Base-by-base conservation (phyloP, 768 basidiomycete species). In the Chalciporus chontae region DNA sequence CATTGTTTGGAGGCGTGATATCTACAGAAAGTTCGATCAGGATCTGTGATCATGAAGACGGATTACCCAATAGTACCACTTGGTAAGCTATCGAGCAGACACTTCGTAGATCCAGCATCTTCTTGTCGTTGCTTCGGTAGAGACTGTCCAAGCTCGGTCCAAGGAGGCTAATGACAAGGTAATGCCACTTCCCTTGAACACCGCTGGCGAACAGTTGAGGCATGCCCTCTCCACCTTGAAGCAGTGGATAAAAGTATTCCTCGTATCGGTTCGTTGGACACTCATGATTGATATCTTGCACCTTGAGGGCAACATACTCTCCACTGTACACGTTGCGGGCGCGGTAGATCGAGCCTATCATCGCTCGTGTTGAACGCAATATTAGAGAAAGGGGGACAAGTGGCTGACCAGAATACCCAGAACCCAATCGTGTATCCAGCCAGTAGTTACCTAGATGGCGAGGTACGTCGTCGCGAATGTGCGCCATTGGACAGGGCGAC, bases 241-340 rank as follows among this genome's bases (percentile, higher is more conserved):
- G 67, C 7, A 76, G 57, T 17, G 86, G 87, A 59, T 88, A 90
- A 47, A 90, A 73, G 51, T 69, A 53, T 15, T 84, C 79, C 61
- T 90, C 87, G 47, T 84, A 87, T 26, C 68, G 72, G 60, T 90
- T 90, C 4, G 87, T 88, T 0, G 85, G 88, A 59, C 85, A 89
- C 61, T 84, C 80, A 50, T 87, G 81, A 54, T 88, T 72, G 18
- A 79, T 69, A 48, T 76, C 73, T 65, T 90, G 87, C 9, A 90
- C 70, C 63, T 90, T 90, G 47, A 90, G 73, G 3, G 87, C 87
- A 37, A 85, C 85, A n/a, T 74, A 63, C 38, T 83, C 74, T 17
- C 73, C 71, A 3, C 71, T 83, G 58, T 81, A 72, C 1, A 88
- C 54, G 56, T 90, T 68, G 13, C 58, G 63, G 1, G 88, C 87